Percentiles rank a stretch among this genome's conserved stretches.
Evolutionary conservation across 2,329 filamentous ascomycete genomes (phyloP).

Genomic region (Paracoccidioides brasiliensis): DNA sequence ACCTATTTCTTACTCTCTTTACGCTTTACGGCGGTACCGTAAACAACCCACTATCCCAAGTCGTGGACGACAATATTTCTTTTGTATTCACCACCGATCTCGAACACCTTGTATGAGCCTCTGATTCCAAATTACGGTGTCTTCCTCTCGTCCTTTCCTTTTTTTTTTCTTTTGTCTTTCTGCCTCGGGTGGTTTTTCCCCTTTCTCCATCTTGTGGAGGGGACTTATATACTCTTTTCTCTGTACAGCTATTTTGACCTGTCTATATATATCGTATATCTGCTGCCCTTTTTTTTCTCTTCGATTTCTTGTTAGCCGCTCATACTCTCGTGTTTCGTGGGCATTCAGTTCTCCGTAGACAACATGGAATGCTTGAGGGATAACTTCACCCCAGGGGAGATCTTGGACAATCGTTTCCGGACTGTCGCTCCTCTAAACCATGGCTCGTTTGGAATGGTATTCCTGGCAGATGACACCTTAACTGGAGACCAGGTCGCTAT

Average conservation of each 20-base stretch:
- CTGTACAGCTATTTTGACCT: slow-evolving; percentile 7
- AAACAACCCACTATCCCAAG: slow-evolving; percentile 14
- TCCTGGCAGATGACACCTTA: slow-evolving; percentile 68
- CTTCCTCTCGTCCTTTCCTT: slow-evolving; percentile 8
- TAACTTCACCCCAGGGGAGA: slow-evolving; percentile 62
- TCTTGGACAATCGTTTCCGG: slow-evolving; percentile 80
- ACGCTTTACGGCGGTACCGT: slow-evolving; percentile 3
- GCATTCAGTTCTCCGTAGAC: not conserved
- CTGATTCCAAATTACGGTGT: slow-evolving; percentile 28
- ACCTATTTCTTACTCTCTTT: slow-evolving; percentile 5
- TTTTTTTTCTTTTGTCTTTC: slow-evolving; percentile 3
- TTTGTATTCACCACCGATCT: slow-evolving; percentile 8
- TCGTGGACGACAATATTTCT: slow-evolving; percentile 14
- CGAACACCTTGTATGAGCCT: slow-evolving; percentile 24
- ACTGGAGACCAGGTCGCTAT: slow-evolving; percentile 77
- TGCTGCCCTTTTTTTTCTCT: slow-evolving; percentile 14
- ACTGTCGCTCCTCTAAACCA: slow-evolving; percentile 92
- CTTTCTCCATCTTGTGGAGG: slow-evolving; percentile 10
- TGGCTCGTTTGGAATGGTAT: slow-evolving; percentile 98
- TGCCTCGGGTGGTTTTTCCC: not conserved
- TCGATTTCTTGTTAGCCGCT: not conserved
- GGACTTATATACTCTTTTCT: slow-evolving; percentile 13
- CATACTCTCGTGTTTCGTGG: not conserved
- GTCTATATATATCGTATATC: slow-evolving; percentile 13
- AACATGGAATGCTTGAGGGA: slow-evolving; percentile 76